Base-by-base conservation (phyloP, 2,329 filamentous ascomycete genomes). In the Meredithiella fracta region DNA sequence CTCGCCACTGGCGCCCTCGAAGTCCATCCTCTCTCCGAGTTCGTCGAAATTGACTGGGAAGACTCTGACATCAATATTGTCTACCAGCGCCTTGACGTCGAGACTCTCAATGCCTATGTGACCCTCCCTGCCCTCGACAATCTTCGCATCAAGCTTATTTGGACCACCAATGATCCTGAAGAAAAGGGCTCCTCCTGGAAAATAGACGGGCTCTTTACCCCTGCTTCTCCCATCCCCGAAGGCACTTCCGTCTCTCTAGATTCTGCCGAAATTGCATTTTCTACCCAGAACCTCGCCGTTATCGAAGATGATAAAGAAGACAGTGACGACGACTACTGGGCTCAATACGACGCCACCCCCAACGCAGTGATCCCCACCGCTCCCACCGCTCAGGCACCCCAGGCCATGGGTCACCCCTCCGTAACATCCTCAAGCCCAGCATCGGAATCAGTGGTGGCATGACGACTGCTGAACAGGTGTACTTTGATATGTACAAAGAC, bases 11-110 rank as follows among this genome's bases (percentile, higher is more conserved):
- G 85, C 54, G 70, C 75, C 49, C 71, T 91, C 31, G 84, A 90
- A 66, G 84, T 85, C n/a, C 86, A 92, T 63, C 86, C 86, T 2
- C 79, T 84, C 3, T 88, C 84, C 1, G 86, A 85, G 55, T 85
- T 90, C 66, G 78, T 91, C 55, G 86, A 91, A 68, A 68, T 90
- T 20, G 81, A 86, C 65, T 79, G 77, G 73, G 76, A 80, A 62
- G 74, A 73, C 57, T 83, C 87, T 57, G 75, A 79, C 6, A 54
- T 58, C 37, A 72, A 79, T 58, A 72, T 74, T 26, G 73, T 76
- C 54, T 91, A 82, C 68, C 73, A 78, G 59, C 74, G 85, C n/a
- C 66, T 86, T 37, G 86, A 92, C 63, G 69, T 77, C 47, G 86
- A 92, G 68, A 92, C 86, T 0, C 67, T 90, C 53, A 83, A 90